A percentile compares a stretch with the other conserved stretches of the same genome.
phyloP scores from a whole-genome alignment of 2,329 filamentous ascomycete genomes.

The Orbilia oligospora region DNA sequence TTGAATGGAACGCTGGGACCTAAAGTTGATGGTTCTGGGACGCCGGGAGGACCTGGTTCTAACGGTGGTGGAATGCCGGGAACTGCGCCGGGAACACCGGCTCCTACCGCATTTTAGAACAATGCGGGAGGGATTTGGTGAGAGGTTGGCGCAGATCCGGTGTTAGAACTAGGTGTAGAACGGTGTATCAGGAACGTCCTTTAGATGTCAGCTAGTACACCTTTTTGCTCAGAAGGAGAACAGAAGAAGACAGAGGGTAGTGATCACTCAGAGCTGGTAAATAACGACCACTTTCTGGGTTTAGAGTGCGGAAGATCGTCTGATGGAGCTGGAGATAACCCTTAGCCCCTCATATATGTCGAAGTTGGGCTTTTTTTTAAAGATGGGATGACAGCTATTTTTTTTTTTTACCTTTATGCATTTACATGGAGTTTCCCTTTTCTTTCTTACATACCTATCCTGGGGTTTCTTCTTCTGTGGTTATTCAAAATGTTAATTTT shows the following conservation, averaged over 20 bases:
- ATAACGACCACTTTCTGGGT: neutral
- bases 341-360: too few species aligned
- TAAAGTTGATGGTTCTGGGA: constrained; percentile 13
- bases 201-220: neutral
- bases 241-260: neutral
- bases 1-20: constrained; percentile 58
- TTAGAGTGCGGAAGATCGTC: neutral
- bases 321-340: too few species aligned
- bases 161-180: neutral
- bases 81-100: constrained; percentile 46
- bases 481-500: neutral
- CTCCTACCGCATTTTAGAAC: constrained; percentile 15
- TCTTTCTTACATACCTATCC: neutral
- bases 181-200: neutral
- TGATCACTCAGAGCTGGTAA: too few species aligned
- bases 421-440: constrained; percentile 14
- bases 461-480: neutral
- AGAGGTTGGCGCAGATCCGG: neutral
- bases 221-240: neutral
- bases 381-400: neutral
- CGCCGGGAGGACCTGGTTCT: neutral
- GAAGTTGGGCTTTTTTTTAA: neutral
- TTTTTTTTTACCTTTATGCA: neutral
- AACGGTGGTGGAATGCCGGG: constrained; percentile 2
- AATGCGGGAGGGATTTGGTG: neutral